Evolutionary conservation across 306 rosid genomes (phyloP).

Genomic region (Prunus padus): DNA sequence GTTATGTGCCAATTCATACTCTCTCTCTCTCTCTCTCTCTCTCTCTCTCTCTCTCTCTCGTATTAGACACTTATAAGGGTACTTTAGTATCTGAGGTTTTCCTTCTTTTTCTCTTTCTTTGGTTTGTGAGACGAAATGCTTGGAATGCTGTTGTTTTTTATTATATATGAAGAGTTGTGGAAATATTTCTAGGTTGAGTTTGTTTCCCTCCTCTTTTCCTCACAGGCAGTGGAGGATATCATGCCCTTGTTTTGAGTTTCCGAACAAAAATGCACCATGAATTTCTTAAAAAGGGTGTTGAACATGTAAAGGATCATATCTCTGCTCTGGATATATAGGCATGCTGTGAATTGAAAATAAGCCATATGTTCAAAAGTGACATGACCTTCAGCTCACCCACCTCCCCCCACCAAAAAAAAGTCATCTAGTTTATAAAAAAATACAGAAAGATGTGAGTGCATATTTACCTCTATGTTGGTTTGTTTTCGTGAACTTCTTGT

Average conservation of each 20-base stretch:
- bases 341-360: neutral
- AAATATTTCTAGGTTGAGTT: neutral
- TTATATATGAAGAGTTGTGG: neutral
- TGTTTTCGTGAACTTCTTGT: neutral
- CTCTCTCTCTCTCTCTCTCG: neutral
- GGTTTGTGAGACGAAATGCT: neutral
- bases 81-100: neutral
- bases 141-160: neutral
- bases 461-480: neutral
- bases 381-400: no score
- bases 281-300: neutral
- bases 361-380: neutral
- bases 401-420: no score
- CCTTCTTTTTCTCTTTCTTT: neutral
- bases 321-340: no score
- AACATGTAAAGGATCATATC: neutral
- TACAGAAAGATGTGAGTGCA: neutral
- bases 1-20: neutral
- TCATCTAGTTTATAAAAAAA: no score
- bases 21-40: neutral
- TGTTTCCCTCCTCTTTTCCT: neutral
- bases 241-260: neutral
- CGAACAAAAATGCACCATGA: no score
- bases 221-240: neutral
- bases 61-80: neutral